Evolutionary conservation across 306 rosid species (phyloP), one percentile per base, ranked within the genome.

Genomic region (Ormosia emarginata): DNA sequence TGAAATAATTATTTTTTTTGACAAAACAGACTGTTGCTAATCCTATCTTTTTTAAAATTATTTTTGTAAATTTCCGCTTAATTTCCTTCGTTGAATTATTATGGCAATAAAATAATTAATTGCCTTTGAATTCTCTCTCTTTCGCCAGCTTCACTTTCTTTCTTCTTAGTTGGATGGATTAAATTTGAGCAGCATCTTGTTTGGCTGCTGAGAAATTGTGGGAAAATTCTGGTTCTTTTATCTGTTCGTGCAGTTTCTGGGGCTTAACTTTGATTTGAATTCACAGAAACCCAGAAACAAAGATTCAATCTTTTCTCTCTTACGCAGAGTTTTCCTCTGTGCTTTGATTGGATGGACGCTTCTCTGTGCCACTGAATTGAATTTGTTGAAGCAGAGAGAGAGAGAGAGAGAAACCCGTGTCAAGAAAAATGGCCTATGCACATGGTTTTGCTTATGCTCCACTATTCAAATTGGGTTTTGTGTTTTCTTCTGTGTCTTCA

Each of bases 361-460:
- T 74, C 37, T 57, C n/a, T 76, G 62, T 72, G 77, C 41, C 49
- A 24, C 66, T 80, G 76, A 87, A 80, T 55, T 67, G 85, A 80
- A 65, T 36, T 71, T 39, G 5, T 65, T 58, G 11, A 32, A 12
- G 40, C 39, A 68, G 36, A 63, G 32, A 34, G 55, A 17, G 67
- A 67, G 40, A 73, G 30, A 59, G 37, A 47, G 74, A 47, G 78
- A 58, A 29, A 59, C 71, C 39, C 61, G 15, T 10, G 49, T 17
- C 61, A 10, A 77, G 80, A 13, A 44, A 82, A 77, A 93, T 95
- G 99, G 89, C 90, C 29, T 89, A 83, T 84, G 89, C 88, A 53
- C 88, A 75, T 49, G 92, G 91, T 63, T 71, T 85, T 74, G 67
- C 90, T 47, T 74, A 85, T 69, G 64, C 89, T 71, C 83, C 90